A percentile compares a stretch with the other conserved stretches of the same genome.
Evolutionary conservation across 2,329 filamentous ascomycete genomes (phyloP).

Genomic region (Fusarium denticulatum): DNA sequence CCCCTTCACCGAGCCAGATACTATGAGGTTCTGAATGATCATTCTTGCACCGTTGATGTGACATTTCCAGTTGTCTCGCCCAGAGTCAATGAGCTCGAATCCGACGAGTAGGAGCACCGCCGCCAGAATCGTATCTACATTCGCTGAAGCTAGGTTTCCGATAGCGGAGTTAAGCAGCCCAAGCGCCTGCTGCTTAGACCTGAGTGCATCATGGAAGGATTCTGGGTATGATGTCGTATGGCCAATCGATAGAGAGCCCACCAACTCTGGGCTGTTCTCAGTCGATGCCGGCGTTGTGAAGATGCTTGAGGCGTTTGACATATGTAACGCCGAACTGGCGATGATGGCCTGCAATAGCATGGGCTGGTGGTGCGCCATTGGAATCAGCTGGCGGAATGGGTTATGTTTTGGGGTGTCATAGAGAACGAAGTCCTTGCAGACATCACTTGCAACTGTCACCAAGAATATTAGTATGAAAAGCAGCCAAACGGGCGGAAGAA

Average conservation of each 20-base stretch:
- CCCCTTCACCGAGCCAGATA: rapidly evolving
- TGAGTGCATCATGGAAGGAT: not conserved
- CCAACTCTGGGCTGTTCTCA: not conserved
- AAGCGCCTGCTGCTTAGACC: not conserved
- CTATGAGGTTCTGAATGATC: not conserved
- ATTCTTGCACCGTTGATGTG: not conserved
- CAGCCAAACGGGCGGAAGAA: rapidly evolving
- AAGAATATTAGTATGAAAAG: rapidly evolving
- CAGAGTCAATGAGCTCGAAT: not conserved
- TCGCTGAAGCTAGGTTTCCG: not conserved
- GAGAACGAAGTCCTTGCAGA: not conserved
- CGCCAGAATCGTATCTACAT: not conserved
- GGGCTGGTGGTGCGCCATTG: not conserved
- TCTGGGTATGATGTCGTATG: not conserved
- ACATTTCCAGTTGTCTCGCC: not conserved
- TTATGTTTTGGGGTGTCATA: not conserved
- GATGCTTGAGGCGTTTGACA: not conserved
- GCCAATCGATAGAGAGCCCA: not conserved
- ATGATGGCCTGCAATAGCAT: not conserved
- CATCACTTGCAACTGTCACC: not conserved
- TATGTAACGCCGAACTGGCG: not conserved
- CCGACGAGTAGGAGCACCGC: not conserved
- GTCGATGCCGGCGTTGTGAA: not conserved
- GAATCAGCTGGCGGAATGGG: not conserved
- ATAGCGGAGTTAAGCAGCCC: not conserved